Evolutionary conservation across 148 eudicot genomes (phyloP).

Genomic region (Camellia granthamiana): DNA sequence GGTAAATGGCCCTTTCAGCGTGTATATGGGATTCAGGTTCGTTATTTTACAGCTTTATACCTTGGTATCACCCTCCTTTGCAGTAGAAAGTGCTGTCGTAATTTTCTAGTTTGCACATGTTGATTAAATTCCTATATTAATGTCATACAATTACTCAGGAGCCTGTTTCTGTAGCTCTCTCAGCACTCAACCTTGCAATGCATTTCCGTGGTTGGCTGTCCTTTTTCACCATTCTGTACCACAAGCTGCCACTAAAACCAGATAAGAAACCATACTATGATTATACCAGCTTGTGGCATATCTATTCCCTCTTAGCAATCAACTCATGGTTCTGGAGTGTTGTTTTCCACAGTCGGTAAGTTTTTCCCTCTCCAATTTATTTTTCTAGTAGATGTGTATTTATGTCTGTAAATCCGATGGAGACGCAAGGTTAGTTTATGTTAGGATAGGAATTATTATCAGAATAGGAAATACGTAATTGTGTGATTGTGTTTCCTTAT

Average conservation of each 20-base stretch:
- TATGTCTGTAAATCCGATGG: background rate
- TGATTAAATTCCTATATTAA: constrained; percentile 18
- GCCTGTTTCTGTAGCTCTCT: constrained; percentile 76
- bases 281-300: constrained; percentile 60
- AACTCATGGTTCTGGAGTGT: constrained; percentile 95
- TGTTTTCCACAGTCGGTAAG: constrained; percentile 81
- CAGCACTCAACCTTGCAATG: constrained; percentile 76
- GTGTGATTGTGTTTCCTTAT: too few species aligned
- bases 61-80: background rate
- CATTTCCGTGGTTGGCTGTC: constrained; percentile 86
- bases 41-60: constrained; percentile 12
- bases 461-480: too few species aligned
- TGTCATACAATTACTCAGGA: constrained; percentile 53
- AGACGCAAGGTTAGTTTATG: background rate
- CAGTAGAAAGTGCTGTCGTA: background rate
- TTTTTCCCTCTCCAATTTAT: constrained; percentile 5
- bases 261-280: constrained; percentile 56
- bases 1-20: constrained; percentile 95
- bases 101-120: constrained; percentile 19
- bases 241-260: constrained; percentile 62
- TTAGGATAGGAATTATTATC: too few species aligned
- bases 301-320: constrained; percentile 64
- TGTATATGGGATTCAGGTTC: constrained; percentile 74
- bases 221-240: constrained; percentile 47
- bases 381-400: background rate